Percentiles rank a stretch among this genome's conserved stretches.
These are phyloP conservation scores for Arabis alpina DNA, from an alignment of 345 rosid species.

Conservation along the genomic window DNA sequence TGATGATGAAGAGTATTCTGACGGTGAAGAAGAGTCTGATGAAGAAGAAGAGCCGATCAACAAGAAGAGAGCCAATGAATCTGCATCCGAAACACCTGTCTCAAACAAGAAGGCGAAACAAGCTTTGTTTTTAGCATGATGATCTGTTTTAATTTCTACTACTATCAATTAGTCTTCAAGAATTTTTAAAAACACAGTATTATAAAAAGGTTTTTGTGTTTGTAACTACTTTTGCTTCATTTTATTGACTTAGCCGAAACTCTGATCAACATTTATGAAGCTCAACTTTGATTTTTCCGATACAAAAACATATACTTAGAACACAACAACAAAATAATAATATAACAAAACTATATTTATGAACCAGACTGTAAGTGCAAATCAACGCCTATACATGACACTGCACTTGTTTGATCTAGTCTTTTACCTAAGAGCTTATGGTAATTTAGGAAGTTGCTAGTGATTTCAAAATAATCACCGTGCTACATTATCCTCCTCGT, in stretches of 20 bases:
- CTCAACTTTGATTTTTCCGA: constrained; percentile 23
- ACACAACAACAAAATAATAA: constrained; percentile 2
- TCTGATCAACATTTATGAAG: constrained; percentile 32
- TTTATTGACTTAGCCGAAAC: constrained; percentile 13
- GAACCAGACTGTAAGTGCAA: constrained; percentile 28
- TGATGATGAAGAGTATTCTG: constrained; percentile 38
- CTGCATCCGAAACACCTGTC: constrained; percentile 60
- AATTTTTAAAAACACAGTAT: no score
- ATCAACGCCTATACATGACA: constrained; percentile 34
- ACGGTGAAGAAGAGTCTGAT: constrained; percentile 40
- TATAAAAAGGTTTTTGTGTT: no score
- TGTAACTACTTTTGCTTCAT: no score
- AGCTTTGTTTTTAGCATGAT: no score
- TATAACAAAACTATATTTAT: constrained; percentile 18
- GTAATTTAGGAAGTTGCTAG: constrained; percentile 21
- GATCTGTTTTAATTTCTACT: no score
- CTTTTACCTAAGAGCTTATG: constrained; percentile 23
- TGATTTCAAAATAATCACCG: constrained; percentile 25
- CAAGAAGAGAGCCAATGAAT: constrained; percentile 66
- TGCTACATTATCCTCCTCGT: constrained; percentile 7
- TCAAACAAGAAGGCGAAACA: constrained; percentile 64
- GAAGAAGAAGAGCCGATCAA: constrained; percentile 49
- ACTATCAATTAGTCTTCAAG: no score
- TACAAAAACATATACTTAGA: not conserved
- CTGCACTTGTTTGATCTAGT: constrained; percentile 11